These are phyloP conservation scores for Erodium maritimum DNA, from an alignment of 345 rosid species.

Conservation along the genomic window DNA sequence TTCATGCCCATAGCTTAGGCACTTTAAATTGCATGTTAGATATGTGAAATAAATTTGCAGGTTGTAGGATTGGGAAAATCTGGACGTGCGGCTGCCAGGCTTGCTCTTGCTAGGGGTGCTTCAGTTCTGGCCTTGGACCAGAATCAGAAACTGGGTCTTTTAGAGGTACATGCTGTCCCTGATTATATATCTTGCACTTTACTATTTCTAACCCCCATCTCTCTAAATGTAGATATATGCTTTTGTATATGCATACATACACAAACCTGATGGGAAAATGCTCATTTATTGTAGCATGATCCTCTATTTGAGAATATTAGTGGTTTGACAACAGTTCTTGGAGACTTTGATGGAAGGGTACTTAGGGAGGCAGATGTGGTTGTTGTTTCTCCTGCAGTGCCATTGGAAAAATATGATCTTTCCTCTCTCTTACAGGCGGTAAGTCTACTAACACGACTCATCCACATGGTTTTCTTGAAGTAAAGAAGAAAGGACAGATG, in stretches of 20 bases:
- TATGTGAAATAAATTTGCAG: background rate
- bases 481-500: background rate
- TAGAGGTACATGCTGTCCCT: slow-evolving; percentile 11
- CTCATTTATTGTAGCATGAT: slow-evolving; percentile 15
- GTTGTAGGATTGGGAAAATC: slow-evolving; percentile 16
- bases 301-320: slow-evolving; percentile 6
- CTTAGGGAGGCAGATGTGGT: background rate
- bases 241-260: no score
- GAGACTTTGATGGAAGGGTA: background rate
- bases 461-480: background rate
- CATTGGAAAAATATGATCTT: slow-evolving; percentile 17
- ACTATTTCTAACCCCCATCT: background rate
- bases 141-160: slow-evolving; percentile 15
- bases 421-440: slow-evolving; percentile 17
- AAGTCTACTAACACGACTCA: slow-evolving; percentile 7
- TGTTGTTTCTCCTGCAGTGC: slow-evolving; percentile 18
- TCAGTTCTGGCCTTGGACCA: slow-evolving; percentile 23
- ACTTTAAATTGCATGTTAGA: background rate
- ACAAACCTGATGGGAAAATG: background rate
- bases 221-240: no score
- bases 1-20: background rate
- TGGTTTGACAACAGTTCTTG: slow-evolving; percentile 10
- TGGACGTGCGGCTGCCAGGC: slow-evolving; percentile 21
- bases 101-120: slow-evolving; percentile 28
- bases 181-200: background rate